These are phyloP conservation scores for Tetrapisispora namnaoensis DNA, from an alignment of 805 yeast genomes.

Conservation along the genomic window DNA sequence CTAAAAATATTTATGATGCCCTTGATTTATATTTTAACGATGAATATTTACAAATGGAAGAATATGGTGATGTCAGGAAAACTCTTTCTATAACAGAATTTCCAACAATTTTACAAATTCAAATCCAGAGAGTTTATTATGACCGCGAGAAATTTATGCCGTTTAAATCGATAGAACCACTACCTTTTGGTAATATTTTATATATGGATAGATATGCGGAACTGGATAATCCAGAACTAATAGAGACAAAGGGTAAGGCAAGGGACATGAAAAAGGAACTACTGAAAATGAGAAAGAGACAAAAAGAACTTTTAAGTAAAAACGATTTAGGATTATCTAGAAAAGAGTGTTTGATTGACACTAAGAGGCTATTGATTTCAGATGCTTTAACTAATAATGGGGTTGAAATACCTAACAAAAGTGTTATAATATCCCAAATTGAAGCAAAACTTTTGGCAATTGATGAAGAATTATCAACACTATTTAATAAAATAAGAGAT, in stretches of 20 bases:
- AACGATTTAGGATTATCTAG: slow-evolving; percentile 43
- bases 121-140: slow-evolving; percentile 87
- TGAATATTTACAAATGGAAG: slow-evolving; percentile 56
- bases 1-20: slow-evolving; percentile 83
- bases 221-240: slow-evolving; percentile 47
- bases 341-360: slow-evolving; percentile 44
- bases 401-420: slow-evolving; percentile 28
- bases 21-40: slow-evolving; percentile 70
- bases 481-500: slow-evolving; percentile 34
- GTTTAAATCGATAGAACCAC: slow-evolving; percentile 71
- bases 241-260: slow-evolving; percentile 46
- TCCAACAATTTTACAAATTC: slow-evolving; percentile 82
- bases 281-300: slow-evolving; percentile 34
- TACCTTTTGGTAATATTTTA: slow-evolving; percentile 67
- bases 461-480: slow-evolving; percentile 34
- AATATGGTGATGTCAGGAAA: slow-evolving; percentile 64
- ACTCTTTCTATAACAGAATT: slow-evolving; percentile 58
- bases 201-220: slow-evolving; percentile 85
- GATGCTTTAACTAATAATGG: slow-evolving; percentile 35
- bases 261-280: slow-evolving; percentile 51
- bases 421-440: slow-evolving; percentile 22
- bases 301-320: slow-evolving; percentile 33
- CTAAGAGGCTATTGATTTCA: slow-evolving; percentile 46
- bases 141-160: slow-evolving; percentile 66
- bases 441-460: slow-evolving; percentile 38